These are phyloP conservation scores for Solanum clarkiae DNA, from an alignment of 257 asterid genomes.

Conservation along the genomic window DNA sequence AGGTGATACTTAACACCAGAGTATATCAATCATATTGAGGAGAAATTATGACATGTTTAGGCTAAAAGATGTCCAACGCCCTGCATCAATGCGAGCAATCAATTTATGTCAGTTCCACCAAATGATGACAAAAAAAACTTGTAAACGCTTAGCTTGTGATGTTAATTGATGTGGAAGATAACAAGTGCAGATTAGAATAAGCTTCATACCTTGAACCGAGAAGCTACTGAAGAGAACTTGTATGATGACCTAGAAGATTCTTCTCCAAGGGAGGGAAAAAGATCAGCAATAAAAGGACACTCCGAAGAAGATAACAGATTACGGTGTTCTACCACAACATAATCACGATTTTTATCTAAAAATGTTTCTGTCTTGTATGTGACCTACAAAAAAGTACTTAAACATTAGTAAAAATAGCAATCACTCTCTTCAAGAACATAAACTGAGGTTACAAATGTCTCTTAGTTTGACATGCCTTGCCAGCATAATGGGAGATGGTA, in stretches of 20 bases:
- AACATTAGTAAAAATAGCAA: constrained; percentile 8
- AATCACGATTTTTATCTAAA: constrained; percentile 93
- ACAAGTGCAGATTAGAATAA: background rate
- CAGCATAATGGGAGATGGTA: constrained; percentile 93
- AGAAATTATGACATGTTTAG: background rate
- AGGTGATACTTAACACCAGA: background rate
- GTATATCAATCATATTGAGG: background rate
- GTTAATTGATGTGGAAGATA: background rate
- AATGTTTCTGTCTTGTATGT: constrained; percentile 81
- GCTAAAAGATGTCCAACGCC: background rate
- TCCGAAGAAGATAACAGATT: constrained; percentile 75
- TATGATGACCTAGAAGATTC: constrained; percentile 92
- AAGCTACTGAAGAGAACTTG: constrained; percentile 94
- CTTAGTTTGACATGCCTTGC: constrained; percentile 53
- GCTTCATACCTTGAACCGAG: constrained; percentile 79
- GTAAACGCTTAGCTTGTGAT: background rate
- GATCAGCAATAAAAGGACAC: constrained; percentile 66
- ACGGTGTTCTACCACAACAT: constrained; percentile 96
- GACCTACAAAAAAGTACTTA: constrained; percentile 42
- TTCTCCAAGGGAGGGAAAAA: constrained; percentile 81
- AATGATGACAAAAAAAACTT: background rate
- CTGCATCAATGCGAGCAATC: background rate
- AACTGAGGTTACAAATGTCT: background rate
- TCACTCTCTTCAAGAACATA: background rate
- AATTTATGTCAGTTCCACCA: background rate